Evolutionary conservation across 352 stramenopile genomes (phyloP).

Genomic region (Pythium grandisporangium): DNA sequence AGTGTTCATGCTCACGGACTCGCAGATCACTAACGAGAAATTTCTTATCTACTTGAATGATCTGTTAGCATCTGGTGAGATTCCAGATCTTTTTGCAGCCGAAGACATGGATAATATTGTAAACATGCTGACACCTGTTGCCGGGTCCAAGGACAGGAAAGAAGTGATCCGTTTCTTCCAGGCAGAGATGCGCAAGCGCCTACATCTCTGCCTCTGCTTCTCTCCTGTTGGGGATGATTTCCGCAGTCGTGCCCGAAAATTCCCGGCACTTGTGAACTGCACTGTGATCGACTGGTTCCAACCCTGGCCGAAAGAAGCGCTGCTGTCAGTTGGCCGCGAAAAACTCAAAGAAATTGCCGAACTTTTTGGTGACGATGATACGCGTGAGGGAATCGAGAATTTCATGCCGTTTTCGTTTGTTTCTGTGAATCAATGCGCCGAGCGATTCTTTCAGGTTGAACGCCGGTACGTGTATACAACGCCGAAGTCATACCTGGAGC

Average conservation of each 20-base stretch:
- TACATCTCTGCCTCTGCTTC: conserved; percentile 94
- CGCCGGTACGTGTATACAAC: conserved; percentile 93
- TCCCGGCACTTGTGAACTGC: conserved; percentile 93
- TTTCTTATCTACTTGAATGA: conserved; percentile 97
- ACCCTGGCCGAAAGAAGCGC: conserved; percentile 89
- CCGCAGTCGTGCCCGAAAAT: conserved; percentile 89
- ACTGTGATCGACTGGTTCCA: conserved; percentile 96
- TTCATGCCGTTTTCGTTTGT: conserved; percentile 96
- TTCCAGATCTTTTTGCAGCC: conserved; percentile 90
- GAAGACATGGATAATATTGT: conserved; percentile 95
- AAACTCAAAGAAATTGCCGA: conserved; percentile 83
- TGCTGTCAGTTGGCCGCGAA: conserved; percentile 87
- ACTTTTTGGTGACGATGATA: conserved; percentile 73
- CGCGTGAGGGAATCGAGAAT: conserved; percentile 84
- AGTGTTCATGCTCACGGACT: conserved; percentile 94
- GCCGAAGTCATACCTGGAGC: conserved; percentile 92
- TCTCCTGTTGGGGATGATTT: conserved; percentile 95
- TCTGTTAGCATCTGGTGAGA: conserved; percentile 89
- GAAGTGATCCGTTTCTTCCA: conserved; percentile 95
- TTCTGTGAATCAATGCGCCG: conserved; percentile 88
- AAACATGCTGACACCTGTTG: conserved; percentile 70
- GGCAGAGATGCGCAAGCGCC: conserved; percentile 89
- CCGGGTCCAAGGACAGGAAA: conserved; percentile 81
- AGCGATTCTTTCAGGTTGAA: conserved; percentile 87
- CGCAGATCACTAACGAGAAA: conserved; percentile 95